A percentile compares a stretch with the other conserved stretches of the same genome.
phyloP scores from a whole-genome alignment of 2,329 filamentous ascomycete genomes.

The Trichoderma sp. region DNA sequence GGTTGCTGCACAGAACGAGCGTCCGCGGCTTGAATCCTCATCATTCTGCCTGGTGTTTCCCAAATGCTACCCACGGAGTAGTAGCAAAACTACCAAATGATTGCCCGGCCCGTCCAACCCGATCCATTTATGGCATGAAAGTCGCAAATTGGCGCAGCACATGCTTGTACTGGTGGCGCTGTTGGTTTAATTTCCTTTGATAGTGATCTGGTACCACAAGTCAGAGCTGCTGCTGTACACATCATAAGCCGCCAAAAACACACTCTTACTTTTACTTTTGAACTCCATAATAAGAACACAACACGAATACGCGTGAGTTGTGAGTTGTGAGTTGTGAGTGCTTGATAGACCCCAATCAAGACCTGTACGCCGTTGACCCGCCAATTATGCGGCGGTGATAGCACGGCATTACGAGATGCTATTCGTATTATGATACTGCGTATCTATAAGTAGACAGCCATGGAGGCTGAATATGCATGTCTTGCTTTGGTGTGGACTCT shows the following conservation, averaged over 20 bases:
- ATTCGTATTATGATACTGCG: background rate
- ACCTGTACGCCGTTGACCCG: background rate
- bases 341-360: background rate
- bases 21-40: no score
- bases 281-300: background rate
- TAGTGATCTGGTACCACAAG: background rate
- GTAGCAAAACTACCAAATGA: background rate
- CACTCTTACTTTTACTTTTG: background rate
- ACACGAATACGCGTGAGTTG: background rate
- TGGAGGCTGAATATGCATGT: background rate
- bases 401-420: background rate
- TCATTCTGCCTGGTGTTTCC: background rate
- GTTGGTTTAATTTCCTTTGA: background rate
- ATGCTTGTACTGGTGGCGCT: background rate
- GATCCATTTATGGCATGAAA: background rate
- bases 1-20: background rate
- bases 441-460: background rate
- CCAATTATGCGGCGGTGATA: background rate
- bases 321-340: background rate
- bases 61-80: background rate
- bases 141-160: background rate
- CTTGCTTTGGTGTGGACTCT: background rate
- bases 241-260: background rate
- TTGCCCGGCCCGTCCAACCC: slow-evolving; percentile 14
- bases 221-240: background rate